Conservation (phyloP, 441 rosid genomes). For the Croton setiger region DNA sequence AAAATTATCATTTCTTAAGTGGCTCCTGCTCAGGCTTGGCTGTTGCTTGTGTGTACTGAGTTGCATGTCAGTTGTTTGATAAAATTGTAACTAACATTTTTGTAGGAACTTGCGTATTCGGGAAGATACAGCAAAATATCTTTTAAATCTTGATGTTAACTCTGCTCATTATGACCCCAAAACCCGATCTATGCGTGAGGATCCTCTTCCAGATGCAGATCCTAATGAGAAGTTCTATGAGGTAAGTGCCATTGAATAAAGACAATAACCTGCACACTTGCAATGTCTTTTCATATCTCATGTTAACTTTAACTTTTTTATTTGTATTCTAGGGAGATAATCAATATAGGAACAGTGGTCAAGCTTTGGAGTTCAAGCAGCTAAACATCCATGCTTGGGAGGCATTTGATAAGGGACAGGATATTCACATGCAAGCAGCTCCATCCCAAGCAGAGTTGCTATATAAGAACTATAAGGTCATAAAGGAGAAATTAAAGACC, state of each 20-base stretch:
- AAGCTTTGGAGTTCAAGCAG: conserved; percentile 87
- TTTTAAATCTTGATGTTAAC: conserved; percentile 76
- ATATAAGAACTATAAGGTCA: conserved; percentile 56
- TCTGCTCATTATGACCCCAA: conserved; percentile 88
- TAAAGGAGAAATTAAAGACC: conserved; percentile 63
- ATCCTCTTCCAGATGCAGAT: conserved; percentile 72
- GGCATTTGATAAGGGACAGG: conserved; percentile 92
- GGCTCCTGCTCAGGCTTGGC: not conserved
- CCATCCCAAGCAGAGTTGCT: conserved; percentile 87
- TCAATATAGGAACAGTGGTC: conserved; percentile 75
- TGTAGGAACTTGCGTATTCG: conserved; percentile 79
- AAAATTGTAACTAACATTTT: not conserved
- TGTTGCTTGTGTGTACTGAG: not conserved
- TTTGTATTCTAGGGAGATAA: conserved; percentile 67
- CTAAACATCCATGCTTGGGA: conserved; percentile 76
- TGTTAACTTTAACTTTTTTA: not conserved
- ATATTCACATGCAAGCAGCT: conserved; percentile 89
- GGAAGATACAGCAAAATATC: conserved; percentile 87
- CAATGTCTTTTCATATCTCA: not conserved
- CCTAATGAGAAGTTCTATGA: conserved; percentile 58
- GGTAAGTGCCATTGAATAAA: conserved; percentile 23
- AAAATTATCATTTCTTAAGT: not conserved
- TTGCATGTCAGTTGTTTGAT: not conserved
- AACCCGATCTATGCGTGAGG: conserved; percentile 70
- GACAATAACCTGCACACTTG: not conserved